Percentiles rank a stretch among this genome's conserved stretches.
phyloP scores from a whole-genome alignment of 441 rosid genomes.

The Gossypium davidsonii region DNA sequence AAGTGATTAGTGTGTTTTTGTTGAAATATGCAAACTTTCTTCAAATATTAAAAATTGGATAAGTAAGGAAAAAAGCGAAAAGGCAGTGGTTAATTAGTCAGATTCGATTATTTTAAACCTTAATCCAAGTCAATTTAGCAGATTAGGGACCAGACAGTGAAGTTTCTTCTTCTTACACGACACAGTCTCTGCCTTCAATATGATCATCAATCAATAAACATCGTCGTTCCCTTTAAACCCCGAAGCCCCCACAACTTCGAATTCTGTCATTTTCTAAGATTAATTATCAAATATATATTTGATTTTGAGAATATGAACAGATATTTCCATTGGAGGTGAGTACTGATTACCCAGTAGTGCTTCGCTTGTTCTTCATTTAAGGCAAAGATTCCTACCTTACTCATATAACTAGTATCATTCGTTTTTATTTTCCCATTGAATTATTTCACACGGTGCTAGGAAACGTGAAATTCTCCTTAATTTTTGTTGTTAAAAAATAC shows the following conservation, averaged over 20 bases:
- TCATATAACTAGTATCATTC: too few relatives aligned
- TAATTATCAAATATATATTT: background rate
- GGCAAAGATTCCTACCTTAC: background rate
- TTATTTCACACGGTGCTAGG: background rate
- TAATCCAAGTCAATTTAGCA: background rate
- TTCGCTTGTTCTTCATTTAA: background rate
- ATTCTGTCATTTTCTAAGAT: background rate
- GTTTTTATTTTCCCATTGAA: background rate
- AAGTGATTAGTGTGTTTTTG: too few relatives aligned
- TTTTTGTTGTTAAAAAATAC: background rate
- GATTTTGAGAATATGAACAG: background rate
- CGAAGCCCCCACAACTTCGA: background rate
- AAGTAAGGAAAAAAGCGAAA: background rate
- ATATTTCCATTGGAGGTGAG: background rate
- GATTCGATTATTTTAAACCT: background rate
- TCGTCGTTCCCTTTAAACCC: background rate
- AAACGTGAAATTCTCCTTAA: constrained; percentile 2
- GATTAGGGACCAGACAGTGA: background rate
- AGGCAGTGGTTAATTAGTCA: background rate
- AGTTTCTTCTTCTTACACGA: background rate
- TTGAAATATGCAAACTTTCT: too few relatives aligned
- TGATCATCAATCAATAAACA: background rate
- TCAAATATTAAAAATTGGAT: too few relatives aligned
- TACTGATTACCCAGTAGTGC: background rate
- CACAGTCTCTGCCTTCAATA: background rate